These are phyloP conservation scores for Leccinellum luteum DNA, from an alignment of 768 basidiomycete genomes.

Conservation along the genomic window DNA sequence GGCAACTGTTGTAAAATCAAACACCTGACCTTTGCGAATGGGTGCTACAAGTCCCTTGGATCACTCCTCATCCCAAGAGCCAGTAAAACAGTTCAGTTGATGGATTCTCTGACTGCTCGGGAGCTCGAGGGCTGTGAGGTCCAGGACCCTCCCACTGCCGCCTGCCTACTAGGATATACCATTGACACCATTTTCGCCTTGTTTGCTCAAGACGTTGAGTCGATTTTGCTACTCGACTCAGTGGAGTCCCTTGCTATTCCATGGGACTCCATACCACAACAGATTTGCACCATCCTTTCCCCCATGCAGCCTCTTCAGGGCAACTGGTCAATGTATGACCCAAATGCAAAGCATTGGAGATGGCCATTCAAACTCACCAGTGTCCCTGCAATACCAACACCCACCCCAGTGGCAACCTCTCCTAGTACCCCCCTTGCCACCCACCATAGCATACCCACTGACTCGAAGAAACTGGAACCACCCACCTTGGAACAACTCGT, in stretches of 20 bases:
- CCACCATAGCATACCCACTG: background rate
- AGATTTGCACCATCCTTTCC: background rate
- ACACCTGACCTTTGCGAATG: background rate
- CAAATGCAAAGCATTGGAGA: background rate
- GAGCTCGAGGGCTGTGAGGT: background rate
- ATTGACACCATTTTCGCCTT: background rate
- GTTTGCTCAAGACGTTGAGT: background rate
- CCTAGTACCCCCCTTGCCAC: background rate
- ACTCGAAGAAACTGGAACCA: no score
- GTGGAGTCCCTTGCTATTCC: background rate
- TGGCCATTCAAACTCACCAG: background rate
- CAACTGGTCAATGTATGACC: background rate
- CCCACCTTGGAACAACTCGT: background rate
- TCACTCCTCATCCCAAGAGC: background rate
- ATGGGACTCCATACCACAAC: background rate
- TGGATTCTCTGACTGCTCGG: background rate
- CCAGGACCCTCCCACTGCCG: background rate
- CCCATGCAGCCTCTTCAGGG: background rate
- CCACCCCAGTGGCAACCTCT: background rate
- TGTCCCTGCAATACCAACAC: background rate
- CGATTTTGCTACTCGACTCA: background rate
- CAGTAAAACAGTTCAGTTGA: background rate
- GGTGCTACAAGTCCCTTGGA: background rate
- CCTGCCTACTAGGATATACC: background rate
- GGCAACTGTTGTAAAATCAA: background rate